phyloP scores from a whole-genome alignment of 2,329 filamentous ascomycete genomes.

The Curvularia sp. region DNA sequence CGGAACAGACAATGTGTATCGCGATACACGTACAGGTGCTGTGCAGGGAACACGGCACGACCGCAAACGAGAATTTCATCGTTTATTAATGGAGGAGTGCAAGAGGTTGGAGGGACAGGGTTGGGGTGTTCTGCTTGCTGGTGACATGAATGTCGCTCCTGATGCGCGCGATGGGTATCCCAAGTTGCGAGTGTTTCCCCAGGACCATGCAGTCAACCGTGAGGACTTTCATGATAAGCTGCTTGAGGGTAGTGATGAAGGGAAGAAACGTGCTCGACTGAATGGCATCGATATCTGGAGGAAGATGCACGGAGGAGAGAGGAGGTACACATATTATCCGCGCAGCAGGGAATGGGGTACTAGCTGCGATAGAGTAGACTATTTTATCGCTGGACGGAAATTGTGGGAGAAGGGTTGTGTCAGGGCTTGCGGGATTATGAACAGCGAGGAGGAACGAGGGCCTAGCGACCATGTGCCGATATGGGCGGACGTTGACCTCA shows the following conservation, averaged over 20 bases:
- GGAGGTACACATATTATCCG: constrained; percentile 60
- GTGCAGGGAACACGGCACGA: constrained; percentile 58
- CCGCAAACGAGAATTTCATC: constrained; percentile 59
- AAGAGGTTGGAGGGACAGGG: constrained; percentile 51
- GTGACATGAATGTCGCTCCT: constrained; percentile 62
- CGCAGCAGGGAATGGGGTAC: constrained; percentile 54
- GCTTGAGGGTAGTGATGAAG: constrained; percentile 39
- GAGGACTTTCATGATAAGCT: constrained; percentile 60
- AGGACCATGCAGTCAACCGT: constrained; percentile 59
- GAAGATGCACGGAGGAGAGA: constrained; percentile 51
- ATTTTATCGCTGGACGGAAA: constrained; percentile 55
- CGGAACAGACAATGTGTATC: constrained; percentile 58
- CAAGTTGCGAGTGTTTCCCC: constrained; percentile 53
- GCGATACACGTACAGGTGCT: constrained; percentile 53
- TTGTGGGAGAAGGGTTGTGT: constrained; percentile 51
- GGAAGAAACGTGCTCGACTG: constrained; percentile 23
- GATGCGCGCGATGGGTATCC: constrained; percentile 56
- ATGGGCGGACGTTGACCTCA: constrained; percentile 46
- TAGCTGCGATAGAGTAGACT: constrained; percentile 63
- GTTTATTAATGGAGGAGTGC: constrained; percentile 55
- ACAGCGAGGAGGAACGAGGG: constrained; percentile 55
- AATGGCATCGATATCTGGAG: constrained; percentile 58
- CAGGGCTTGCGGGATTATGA: constrained; percentile 51
- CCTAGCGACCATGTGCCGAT: constrained; percentile 63
- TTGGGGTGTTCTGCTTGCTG: constrained; percentile 57